Evolutionary conservation across 345 rosid genomes (phyloP), one percentile per base, ranked within the genome.

Genomic region (Dimocarpus longan): DNA sequence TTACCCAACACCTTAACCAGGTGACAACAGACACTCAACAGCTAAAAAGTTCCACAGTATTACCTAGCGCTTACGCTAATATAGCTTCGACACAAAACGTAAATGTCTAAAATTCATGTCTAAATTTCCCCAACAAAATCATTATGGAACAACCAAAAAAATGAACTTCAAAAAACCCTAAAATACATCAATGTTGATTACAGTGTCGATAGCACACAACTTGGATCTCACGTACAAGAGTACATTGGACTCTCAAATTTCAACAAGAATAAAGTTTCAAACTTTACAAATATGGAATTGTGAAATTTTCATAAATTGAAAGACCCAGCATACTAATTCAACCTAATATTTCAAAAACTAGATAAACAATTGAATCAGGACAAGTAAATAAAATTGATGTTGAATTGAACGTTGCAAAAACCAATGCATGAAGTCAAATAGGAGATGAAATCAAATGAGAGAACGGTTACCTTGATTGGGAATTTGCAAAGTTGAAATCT

Each of bases 401-500:
- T 54, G 59, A 54, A 54, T 54, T 54, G 59, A 54, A 54, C 16
- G 59, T 54, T 15, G 59, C 59, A 54, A 54, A 54, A 54, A 21
- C 11, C 65, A 21, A 60, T 8, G 16, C 65, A 19, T 2, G 65
- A 60, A 8, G 65, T n/a, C 8, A 21, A 21, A 60, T 21, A 18
- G 22, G 3, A n/a, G 64, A 59, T 54, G 8, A 21, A 7, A 60
- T 22, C 9, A 22, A 60, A 16, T 13, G 19, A 54, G 59, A 1
- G 7, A 54, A 54, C 59, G 59, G n/a, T 15, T 18, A 60, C 75
- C 71, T 77, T 80, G 42, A 10, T 46, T 19, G 68, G 43, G 5
- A 72, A 7, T 8, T 42, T 74, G 32, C 62, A 11, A 63, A 40
- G 66, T 70, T 24, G 57, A 70, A 62, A 52, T 79, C 46, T 68